Evolutionary conservation across 2,329 filamentous ascomycete species (phyloP).

Genomic region (Cladobotryum protrusum): DNA sequence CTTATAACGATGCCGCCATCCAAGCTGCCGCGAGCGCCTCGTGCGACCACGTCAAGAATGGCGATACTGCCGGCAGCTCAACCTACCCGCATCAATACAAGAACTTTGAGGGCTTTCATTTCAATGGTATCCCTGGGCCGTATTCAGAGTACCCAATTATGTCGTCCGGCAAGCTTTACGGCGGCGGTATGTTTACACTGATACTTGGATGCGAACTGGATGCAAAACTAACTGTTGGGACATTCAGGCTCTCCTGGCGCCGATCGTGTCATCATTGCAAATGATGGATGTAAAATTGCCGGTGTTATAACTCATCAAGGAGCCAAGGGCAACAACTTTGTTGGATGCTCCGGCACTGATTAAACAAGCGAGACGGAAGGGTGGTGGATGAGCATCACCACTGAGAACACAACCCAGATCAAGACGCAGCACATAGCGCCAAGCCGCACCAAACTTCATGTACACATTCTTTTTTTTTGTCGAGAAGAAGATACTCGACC

Average conservation of each 20-base stretch:
- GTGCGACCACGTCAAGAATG: constrained; percentile 19
- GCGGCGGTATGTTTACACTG: constrained; percentile 21
- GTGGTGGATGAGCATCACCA: too few relatives aligned
- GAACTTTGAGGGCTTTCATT: constrained; percentile 33
- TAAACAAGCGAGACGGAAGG: not conserved
- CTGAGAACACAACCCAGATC: too few relatives aligned
- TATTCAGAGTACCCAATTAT: constrained; percentile 35
- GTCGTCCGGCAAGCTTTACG: constrained; percentile 24
- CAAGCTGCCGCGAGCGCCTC: constrained; percentile 22
- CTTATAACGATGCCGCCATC: constrained; percentile 23
- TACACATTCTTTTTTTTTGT: too few relatives aligned
- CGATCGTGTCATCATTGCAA: constrained; percentile 56
- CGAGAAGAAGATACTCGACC: too few relatives aligned
- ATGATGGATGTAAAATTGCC: constrained; percentile 46
- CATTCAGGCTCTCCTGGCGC: constrained; percentile 45
- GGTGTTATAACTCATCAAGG: constrained; percentile 66
- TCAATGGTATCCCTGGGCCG: constrained; percentile 22
- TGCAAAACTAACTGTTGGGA: not conserved
- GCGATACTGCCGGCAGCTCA: constrained; percentile 22
- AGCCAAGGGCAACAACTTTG: constrained; percentile 61
- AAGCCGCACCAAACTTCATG: too few relatives aligned
- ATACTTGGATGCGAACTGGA: too few relatives aligned
- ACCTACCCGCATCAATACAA: constrained; percentile 33
- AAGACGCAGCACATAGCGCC: too few relatives aligned
- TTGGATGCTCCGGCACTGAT: constrained; percentile 41